Evolutionary conservation across 208 protist species (phyloP).

Genomic region (Leptomonas seymouri): DNA sequence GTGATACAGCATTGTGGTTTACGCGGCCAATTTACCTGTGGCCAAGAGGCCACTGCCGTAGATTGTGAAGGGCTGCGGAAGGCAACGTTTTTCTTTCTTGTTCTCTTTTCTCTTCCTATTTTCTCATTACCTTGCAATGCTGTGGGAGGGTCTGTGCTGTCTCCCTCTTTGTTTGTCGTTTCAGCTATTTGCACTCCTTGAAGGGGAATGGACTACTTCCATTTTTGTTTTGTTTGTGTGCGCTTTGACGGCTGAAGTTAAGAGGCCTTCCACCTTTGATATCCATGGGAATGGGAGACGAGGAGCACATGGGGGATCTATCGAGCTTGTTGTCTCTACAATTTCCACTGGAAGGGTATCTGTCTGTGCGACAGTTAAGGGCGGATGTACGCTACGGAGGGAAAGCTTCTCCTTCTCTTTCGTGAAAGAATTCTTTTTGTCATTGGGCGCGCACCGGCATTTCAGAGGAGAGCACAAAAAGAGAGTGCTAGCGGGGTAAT

Average conservation of each 20-base stretch:
- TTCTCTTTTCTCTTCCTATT: no score
- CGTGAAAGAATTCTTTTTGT: no score
- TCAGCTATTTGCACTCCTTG: background rate
- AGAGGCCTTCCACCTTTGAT: background rate
- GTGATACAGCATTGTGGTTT: no score
- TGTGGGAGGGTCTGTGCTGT: background rate
- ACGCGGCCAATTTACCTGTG: no score
- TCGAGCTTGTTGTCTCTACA: constrained; percentile 1
- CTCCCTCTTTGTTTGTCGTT: background rate
- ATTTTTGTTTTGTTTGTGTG: constrained; percentile 3
- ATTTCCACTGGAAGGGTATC: background rate
- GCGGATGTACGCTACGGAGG: background rate
- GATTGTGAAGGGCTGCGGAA: no score
- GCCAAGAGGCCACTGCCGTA: no score
- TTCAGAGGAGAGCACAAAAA: no score
- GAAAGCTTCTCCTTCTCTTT: no score
- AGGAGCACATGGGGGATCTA: constrained; percentile 11
- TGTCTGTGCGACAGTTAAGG: background rate
- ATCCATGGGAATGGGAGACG: background rate
- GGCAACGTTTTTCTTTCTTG: no score
- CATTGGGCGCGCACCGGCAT: no score
- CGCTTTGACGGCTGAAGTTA: background rate
- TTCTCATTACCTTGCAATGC: no score
- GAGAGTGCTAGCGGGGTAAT: no score
- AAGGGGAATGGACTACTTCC: background rate